Base-by-base conservation (phyloP, 2,329 filamentous ascomycete genomes). In the Trichoderma sp. region DNA sequence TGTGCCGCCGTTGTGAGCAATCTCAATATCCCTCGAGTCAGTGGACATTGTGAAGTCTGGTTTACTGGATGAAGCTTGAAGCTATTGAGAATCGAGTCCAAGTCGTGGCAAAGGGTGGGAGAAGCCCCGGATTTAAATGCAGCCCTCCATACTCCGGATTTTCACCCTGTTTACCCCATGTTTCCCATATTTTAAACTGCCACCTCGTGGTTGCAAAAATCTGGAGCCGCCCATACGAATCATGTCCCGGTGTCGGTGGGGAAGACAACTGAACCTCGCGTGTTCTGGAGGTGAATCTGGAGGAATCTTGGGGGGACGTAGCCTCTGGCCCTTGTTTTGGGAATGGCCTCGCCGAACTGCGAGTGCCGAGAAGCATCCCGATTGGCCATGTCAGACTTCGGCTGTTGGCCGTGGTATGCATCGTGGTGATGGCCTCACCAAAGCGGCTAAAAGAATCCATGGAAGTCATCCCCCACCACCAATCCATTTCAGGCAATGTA, bases 21-120 rank as follows among this genome's bases (percentile, higher is more conserved):
- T 52, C 58, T 71, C 70, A 29, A 70, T 45, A 58, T 71, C 70
- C 32, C 63, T 34, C 2, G 70, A 52, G 50, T 35, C 64, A 17
- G 63, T 60, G 57, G 70, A 65, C 70, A 70, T 61, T 19, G 50
- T 54, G 50, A 56, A 45, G 32, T 22, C n/a, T 25, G 12, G 34
- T 64, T 39, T 25, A 27, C 29, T 19, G 58, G 27, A 19, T n/a
- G 29, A 32, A 32, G 25, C 35, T 56, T 29, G 32, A 37, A 27
- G 34, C 65, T 54, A 48, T 10, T 45, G 48, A 35, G 39, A 27
- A 29, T 19, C 37, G 27, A n/a, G 17, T 54, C 27, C 17, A 37
- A 15, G 9, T 27, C 35, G n/a, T 4, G 34, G 9, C 19, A n/a
- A 34, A 39, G 6, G 52, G 57, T 48, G 65, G 65, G 57, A 56